Evolutionary conservation across 1,284 basidiomycete genomes (phyloP).

Genomic region (Apiotrichum gamsii): DNA sequence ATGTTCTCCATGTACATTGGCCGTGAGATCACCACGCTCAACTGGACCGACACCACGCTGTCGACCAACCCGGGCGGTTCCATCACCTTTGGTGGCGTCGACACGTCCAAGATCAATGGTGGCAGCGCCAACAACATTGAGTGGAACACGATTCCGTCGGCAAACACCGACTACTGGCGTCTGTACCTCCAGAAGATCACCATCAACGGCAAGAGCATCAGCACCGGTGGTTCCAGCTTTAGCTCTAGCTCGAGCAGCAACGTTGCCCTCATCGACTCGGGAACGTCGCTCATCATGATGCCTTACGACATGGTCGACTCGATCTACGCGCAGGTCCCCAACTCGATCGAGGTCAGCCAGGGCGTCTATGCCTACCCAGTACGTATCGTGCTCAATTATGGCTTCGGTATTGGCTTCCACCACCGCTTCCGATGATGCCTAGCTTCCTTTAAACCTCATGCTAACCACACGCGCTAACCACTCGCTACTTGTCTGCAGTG

Average conservation of each 20-base stretch:
- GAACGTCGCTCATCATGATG: slow-evolving; percentile 24
- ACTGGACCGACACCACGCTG: background rate
- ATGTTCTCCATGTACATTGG: background rate
- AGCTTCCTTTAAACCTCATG: too few species aligned
- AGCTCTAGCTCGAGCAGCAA: background rate
- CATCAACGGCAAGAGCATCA: slow-evolving; percentile 2
- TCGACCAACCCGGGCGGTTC: background rate
- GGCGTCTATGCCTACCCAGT: too few species aligned
- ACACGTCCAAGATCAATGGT: background rate
- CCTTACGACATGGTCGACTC: slow-evolving; percentile 9
- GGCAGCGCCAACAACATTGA: slow-evolving; percentile 51
- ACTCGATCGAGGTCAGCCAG: slow-evolving; percentile 5
- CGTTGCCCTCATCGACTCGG: slow-evolving; percentile 9
- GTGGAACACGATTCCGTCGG: slow-evolving; percentile 56
- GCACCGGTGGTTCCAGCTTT: background rate
- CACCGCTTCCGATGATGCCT: too few species aligned
- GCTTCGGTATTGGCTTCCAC: too few species aligned
- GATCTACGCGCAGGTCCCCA: slow-evolving; percentile 15
- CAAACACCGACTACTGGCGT: slow-evolving; percentile 28
- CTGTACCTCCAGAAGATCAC: background rate
- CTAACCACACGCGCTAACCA: too few species aligned
- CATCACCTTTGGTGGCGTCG: background rate
- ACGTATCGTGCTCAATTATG: too few species aligned
- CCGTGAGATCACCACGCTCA: background rate
- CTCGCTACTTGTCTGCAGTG: too few species aligned